These are phyloP conservation scores for Euphorbia corollata DNA, from an alignment of 441 rosid species.

Conservation along the genomic window DNA sequence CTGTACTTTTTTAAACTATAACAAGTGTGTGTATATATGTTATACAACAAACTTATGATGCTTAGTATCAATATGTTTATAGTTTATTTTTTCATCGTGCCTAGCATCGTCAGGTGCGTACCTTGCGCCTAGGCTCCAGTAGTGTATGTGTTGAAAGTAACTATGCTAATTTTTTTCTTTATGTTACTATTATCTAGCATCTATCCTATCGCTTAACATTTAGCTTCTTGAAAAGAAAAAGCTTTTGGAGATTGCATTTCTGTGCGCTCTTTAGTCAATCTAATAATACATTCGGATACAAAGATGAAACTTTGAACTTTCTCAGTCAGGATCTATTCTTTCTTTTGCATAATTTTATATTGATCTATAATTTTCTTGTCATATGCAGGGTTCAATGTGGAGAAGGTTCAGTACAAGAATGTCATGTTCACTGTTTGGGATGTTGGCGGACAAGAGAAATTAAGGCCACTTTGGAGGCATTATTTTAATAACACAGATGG, in stretches of 20 bases:
- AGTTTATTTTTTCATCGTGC: too few species aligned
- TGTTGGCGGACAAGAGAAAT: conserved; percentile 97
- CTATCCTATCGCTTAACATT: background rate
- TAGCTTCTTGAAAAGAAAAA: conserved; percentile 5
- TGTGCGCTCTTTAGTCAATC: background rate
- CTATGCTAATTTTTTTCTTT: background rate
- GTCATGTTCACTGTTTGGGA: conserved; percentile 98
- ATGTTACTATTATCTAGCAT: background rate
- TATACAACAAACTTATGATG: too few species aligned
- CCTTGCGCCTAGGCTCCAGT: too few species aligned
- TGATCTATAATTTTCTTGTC: conserved; percentile 11
- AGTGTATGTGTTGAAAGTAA: too few species aligned
- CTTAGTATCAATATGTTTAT: too few species aligned
- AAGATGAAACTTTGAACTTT: conserved; percentile 1
- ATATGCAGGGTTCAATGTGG: conserved; percentile 85
- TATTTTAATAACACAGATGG: conserved; percentile 98
- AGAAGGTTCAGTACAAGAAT: conserved; percentile 98
- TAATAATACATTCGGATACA: background rate
- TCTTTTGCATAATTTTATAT: conserved; percentile 1
- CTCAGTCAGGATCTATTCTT: background rate
- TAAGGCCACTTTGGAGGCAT: conserved; percentile 98
- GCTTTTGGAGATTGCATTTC: background rate
- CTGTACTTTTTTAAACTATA: too few species aligned
- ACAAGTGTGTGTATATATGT: too few species aligned
- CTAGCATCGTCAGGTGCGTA: too few species aligned